Percentiles rank a stretch among this genome's conserved stretches.
phyloP scores from a whole-genome alignment of 2,329 filamentous ascomycete genomes.

The Penicillium palitans region DNA sequence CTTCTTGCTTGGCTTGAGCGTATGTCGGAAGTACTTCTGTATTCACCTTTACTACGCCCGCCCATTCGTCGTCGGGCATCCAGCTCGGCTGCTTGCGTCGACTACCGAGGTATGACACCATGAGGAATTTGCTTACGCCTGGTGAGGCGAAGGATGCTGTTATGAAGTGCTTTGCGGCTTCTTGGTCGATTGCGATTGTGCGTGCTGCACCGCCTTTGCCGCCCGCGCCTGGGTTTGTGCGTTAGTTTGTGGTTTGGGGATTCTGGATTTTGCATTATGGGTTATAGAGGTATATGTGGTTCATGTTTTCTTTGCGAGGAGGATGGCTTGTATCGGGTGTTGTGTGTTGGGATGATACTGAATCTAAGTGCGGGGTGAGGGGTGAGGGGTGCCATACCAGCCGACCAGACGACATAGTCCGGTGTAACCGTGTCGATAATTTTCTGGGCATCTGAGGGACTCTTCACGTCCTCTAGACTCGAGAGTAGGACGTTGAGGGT shows the following conservation, averaged over 20 bases:
- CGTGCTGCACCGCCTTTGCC: constrained; percentile 54
- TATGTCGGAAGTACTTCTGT: constrained; percentile 53
- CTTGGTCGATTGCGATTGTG: constrained; percentile 55
- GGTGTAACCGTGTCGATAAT: constrained; percentile 54
- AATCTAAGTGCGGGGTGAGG: constrained; percentile 6
- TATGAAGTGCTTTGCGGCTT: constrained; percentile 58
- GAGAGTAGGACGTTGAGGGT: constrained; percentile 68
- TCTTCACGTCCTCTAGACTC: constrained; percentile 70
- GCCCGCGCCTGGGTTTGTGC: constrained; percentile 48
- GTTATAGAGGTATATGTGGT: background rate
- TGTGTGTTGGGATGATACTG: background rate
- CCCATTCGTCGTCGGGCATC: constrained; percentile 53
- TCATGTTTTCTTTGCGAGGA: background rate
- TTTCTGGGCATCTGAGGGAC: constrained; percentile 59
- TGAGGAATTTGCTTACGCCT: constrained; percentile 55
- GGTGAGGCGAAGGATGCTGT: constrained; percentile 48
- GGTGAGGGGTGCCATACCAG: constrained; percentile 37
- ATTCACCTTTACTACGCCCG: constrained; percentile 48
- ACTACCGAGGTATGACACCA: constrained; percentile 56
- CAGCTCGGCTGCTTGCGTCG: constrained; percentile 51
- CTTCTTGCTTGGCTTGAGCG: constrained; percentile 56
- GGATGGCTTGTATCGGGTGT: background rate
- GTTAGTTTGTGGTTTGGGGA: constrained; percentile 5
- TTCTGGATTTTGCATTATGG: background rate
- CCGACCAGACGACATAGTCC: constrained; percentile 50